phyloP scores from a whole-genome alignment of 129 eudicot species.

The Centaurea solstitialis region DNA sequence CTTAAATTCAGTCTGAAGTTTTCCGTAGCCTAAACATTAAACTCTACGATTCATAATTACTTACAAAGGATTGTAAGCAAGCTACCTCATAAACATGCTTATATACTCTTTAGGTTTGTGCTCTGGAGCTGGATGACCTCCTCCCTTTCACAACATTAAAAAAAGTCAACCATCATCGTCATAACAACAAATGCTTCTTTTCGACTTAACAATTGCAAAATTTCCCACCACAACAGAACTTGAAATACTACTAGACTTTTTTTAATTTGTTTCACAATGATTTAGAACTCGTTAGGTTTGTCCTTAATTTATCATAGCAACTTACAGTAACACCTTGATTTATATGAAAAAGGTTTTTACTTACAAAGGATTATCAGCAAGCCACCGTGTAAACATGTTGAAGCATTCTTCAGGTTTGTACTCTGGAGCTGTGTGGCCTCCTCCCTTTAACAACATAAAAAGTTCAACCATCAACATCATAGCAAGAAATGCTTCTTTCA shows the following conservation, averaged over 20 bases:
- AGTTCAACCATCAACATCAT: background rate
- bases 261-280: no score
- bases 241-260: no score
- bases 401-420: constrained; percentile 28
- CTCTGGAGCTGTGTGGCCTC: constrained; percentile 38
- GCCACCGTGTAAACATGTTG: constrained; percentile 33
- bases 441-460: constrained; percentile 28
- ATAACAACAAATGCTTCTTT: no score
- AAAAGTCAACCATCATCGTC: background rate
- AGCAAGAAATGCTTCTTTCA: background rate
- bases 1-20: background rate
- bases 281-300: no score
- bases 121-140: constrained; percentile 36
- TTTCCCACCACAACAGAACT: no score
- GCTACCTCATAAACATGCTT: constrained; percentile 33
- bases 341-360: background rate
- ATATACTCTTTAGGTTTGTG: constrained; percentile 26
- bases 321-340: no score
- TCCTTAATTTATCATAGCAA: no score
- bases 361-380: background rate
- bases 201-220: no score
- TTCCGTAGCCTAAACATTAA: background rate
- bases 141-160: constrained; percentile 29
- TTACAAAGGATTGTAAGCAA: background rate
- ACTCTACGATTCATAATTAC: background rate